Conservation (phyloP, 2,329 filamentous ascomycete species). For the Gnomoniopsis smithogilvyi region DNA sequence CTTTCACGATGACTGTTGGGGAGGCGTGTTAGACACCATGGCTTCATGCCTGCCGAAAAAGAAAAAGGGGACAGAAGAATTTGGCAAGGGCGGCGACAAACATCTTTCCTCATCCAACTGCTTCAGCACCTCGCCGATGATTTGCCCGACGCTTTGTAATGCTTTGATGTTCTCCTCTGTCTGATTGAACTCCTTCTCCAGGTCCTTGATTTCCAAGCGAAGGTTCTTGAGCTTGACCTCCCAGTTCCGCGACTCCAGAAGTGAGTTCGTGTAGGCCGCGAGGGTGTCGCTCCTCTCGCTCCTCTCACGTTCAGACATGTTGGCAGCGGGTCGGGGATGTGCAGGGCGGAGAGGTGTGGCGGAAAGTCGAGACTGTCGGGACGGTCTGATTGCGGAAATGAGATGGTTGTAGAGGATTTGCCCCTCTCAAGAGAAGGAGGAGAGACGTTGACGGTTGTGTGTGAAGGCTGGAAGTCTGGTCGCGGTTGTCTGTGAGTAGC, state of each 20-base stretch:
- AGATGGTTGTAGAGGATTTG: neutral
- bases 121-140: conserved; percentile 98
- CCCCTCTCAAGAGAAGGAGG: neutral
- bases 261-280: conserved; percentile 73
- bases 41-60: no score
- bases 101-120: conserved; percentile 98
- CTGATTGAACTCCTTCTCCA: conserved; percentile 92
- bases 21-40: conserved; percentile 20
- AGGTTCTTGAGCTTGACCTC: conserved; percentile 95
- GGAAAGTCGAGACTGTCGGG: neutral
- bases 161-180: conserved; percentile 99
- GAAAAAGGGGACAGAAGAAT: neutral
- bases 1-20: conserved; percentile 87
- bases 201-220: conserved; percentile 90
- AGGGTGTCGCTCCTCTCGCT: conserved; percentile 67
- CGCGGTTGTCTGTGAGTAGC: neutral
- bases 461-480: neutral
- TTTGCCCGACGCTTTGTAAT: conserved; percentile 96
- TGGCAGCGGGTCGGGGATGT: conserved; percentile 23
- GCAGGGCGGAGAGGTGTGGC: neutral
- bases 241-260: conserved; percentile 96
- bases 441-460: neutral
- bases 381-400: neutral
- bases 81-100: conserved; percentile 47
- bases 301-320: conserved; percentile 57